These are phyloP conservation scores for Mycena haematopus DNA, from an alignment of 768 basidiomycete genomes.

Conservation along the genomic window DNA sequence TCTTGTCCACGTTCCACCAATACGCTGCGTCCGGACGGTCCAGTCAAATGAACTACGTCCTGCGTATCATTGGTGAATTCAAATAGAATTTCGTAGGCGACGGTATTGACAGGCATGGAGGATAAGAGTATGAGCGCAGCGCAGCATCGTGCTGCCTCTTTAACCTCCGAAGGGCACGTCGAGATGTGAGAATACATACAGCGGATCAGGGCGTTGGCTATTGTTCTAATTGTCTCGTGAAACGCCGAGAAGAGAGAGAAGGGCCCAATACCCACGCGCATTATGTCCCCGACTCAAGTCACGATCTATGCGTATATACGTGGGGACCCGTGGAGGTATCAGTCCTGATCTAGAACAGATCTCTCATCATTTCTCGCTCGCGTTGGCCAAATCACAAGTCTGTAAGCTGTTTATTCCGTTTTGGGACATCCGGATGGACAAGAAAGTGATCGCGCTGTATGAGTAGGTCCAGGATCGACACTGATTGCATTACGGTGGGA, in stretches of 20 bases:
- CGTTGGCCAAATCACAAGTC: not conserved
- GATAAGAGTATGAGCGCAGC: conserved; percentile 11
- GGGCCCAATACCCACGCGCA: conserved; percentile 17
- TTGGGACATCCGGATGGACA: too few relatives aligned
- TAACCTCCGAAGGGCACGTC: conserved; percentile 23
- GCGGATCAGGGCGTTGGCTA: conserved; percentile 30
- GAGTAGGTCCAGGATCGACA: conserved; percentile 2
- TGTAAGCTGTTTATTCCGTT: not conserved
- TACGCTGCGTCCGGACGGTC: conserved; percentile 9
- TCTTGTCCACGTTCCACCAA: conserved; percentile 24
- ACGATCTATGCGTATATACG: conserved; percentile 15
- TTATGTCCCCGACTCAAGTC: conserved; percentile 15
- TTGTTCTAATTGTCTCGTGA: conserved; percentile 34
- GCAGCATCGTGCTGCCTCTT: conserved; percentile 13
- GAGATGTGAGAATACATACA: conserved; percentile 22
- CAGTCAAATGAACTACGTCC: conserved; percentile 42
- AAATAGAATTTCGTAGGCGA: conserved; percentile 59
- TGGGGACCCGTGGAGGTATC: conserved; percentile 10
- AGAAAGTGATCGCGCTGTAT: not conserved
- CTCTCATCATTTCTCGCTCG: too few relatives aligned
- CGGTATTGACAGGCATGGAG: conserved; percentile 54
- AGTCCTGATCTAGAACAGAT: conserved; percentile 2
- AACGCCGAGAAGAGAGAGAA: conserved; percentile 23
- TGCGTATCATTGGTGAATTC: conserved; percentile 57
- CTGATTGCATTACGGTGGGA: not conserved